A percentile compares a stretch with the other conserved stretches of the same genome.
phyloP scores from a whole-genome alignment of 768 basidiomycete species.

The Leccinum variicolor region DNA sequence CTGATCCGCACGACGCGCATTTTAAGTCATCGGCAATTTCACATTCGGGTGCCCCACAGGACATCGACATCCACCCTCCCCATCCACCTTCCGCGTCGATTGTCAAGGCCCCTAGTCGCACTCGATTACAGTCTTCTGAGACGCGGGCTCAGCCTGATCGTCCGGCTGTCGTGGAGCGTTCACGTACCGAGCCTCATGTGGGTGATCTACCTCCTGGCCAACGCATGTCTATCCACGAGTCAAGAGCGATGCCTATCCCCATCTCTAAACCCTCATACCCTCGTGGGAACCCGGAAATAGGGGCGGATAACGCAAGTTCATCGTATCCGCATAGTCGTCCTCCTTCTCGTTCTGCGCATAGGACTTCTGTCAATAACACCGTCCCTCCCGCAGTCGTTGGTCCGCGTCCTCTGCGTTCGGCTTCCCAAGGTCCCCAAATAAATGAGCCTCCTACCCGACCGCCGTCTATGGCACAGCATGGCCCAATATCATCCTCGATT shows the following conservation, averaged over 20 bases:
- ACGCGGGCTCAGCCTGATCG: constrained; percentile 23
- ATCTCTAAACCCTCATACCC: constrained; percentile 18
- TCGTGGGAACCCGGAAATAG: constrained; percentile 27
- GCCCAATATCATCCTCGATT: constrained; percentile 1
- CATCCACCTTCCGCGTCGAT: constrained; percentile 26
- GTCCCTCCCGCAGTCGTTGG: constrained; percentile 25
- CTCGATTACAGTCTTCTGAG: constrained; percentile 23
- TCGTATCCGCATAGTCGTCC: constrained; percentile 23
- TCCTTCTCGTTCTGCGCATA: constrained; percentile 26
- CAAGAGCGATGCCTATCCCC: constrained; percentile 17
- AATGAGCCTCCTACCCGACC: constrained; percentile 26
- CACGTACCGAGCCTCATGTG: constrained; percentile 25
- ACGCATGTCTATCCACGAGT: constrained; percentile 29
- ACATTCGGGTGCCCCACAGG: constrained; percentile 31
- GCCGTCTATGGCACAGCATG: constrained; percentile 18
- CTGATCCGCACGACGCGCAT: constrained; percentile 39
- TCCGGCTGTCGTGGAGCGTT: constrained; percentile 13
- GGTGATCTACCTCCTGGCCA: constrained; percentile 20
- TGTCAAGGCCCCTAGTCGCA: constrained; percentile 19
- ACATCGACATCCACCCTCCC: constrained; percentile 10
- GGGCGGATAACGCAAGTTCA: constrained; percentile 15
- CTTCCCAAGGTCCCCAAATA: constrained; percentile 24
- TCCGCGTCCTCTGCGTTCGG: constrained; percentile 27
- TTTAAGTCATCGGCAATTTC: constrained; percentile 33
- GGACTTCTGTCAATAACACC: constrained; percentile 14